Evolutionary conservation across 208 protist species (phyloP).

Genomic region (Lotmaria passim): DNA sequence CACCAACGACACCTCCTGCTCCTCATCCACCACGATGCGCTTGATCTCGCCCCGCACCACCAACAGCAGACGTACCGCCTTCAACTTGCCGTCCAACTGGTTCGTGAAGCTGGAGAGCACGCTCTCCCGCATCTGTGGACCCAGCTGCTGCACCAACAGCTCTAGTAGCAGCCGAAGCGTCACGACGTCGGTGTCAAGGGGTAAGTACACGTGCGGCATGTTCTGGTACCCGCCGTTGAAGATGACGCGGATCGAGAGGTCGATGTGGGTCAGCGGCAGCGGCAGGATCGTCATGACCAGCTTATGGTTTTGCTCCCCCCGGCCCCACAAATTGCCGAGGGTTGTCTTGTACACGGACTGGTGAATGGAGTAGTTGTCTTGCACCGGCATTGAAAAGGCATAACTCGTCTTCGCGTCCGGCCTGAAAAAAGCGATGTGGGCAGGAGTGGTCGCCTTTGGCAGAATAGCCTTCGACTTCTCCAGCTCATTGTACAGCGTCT

Average conservation of each 20-base stretch:
- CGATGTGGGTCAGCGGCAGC: constrained; percentile 30
- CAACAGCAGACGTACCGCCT: constrained; percentile 35
- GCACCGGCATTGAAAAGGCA: constrained; percentile 25
- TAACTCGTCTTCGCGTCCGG: constrained; percentile 18
- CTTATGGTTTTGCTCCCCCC: constrained; percentile 21
- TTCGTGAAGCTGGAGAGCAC: constrained; percentile 20
- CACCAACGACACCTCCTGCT: constrained; percentile 13
- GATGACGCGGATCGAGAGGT: constrained; percentile 23
- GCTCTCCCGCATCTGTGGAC: constrained; percentile 11
- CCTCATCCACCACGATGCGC: constrained; percentile 10
- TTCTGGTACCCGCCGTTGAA: constrained; percentile 53
- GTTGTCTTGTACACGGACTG: constrained; percentile 16
- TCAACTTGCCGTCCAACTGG: constrained; percentile 6
- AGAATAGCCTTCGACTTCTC: neutral
- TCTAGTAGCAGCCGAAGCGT: constrained; percentile 40
- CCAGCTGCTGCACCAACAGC: constrained; percentile 40
- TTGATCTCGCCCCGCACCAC: constrained; percentile 32
- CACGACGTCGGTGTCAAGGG: neutral
- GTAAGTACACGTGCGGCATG: constrained; percentile 55
- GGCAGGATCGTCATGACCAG: constrained; percentile 58
- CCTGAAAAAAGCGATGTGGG: constrained; percentile 50
- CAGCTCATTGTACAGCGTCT: constrained; percentile 27
- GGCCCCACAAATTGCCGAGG: constrained; percentile 30
- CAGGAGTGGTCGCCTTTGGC: constrained; percentile 18
- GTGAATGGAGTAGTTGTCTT: constrained; percentile 1